These are phyloP conservation scores for Zarea fungicola DNA, from an alignment of 2,329 filamentous ascomycete genomes.

Conservation along the genomic window DNA sequence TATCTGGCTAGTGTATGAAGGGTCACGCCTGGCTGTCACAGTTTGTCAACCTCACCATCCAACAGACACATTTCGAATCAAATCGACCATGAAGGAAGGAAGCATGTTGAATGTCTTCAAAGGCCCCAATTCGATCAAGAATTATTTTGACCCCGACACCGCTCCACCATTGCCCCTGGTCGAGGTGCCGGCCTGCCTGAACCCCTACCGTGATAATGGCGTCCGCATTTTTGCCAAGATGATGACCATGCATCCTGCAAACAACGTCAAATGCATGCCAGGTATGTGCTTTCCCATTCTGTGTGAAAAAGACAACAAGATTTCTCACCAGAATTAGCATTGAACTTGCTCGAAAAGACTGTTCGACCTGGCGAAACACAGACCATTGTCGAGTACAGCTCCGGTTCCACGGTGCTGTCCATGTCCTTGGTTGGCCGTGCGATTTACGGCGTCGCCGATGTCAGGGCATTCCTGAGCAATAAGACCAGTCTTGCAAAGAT, in stretches of 20 bases:
- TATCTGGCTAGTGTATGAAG: too few species aligned
- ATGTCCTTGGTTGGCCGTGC: slow-evolving; percentile 51
- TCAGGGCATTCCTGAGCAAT: slow-evolving; percentile 52
- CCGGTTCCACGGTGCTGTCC: slow-evolving; percentile 57
- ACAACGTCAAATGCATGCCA: slow-evolving; percentile 61
- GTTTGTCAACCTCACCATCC: too few species aligned
- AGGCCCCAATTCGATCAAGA: slow-evolving; percentile 49
- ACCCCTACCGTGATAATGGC: slow-evolving; percentile 52
- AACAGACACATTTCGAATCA: too few species aligned
- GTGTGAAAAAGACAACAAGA: not conserved
- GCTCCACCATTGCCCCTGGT: slow-evolving; percentile 56
- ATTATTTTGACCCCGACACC: slow-evolving; percentile 56
- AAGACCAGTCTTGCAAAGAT: slow-evolving; percentile 51
- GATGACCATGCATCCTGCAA: slow-evolving; percentile 59
- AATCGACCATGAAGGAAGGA: slow-evolving; percentile 2
- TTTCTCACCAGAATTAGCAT: slow-evolving; percentile 29
- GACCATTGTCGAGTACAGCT: slow-evolving; percentile 55
- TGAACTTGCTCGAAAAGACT: slow-evolving; percentile 44
- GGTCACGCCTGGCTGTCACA: too few species aligned
- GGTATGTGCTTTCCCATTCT: slow-evolving; percentile 27
- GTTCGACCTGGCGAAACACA: slow-evolving; percentile 36
- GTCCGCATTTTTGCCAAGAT: slow-evolving; percentile 62
- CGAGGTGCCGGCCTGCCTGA: slow-evolving; percentile 52
- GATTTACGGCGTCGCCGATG: slow-evolving; percentile 45
- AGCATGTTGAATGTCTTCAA: slow-evolving; percentile 49